A percentile compares a stretch with the other conserved stretches of the same genome.
phyloP scores from a whole-genome alignment of 2,329 filamentous ascomycete species.

The Hirsutella thompsonii region DNA sequence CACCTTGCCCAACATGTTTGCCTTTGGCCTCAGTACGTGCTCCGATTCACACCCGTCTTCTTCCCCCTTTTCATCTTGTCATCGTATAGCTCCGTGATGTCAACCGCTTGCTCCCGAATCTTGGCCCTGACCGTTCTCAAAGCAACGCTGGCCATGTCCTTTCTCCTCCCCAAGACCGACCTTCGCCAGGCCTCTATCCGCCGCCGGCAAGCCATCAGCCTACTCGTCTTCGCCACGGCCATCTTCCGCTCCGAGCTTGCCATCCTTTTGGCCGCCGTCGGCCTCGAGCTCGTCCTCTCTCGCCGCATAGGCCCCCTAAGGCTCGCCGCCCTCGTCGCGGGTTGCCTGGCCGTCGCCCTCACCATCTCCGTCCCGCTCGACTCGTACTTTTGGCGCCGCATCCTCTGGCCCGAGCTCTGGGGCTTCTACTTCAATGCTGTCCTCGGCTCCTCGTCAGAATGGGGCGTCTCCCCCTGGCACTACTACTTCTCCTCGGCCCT shows the following conservation, averaged over 20 bases:
- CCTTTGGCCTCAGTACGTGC: slow-evolving; percentile 67
- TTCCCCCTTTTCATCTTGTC: neutral
- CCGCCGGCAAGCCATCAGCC: slow-evolving; percentile 52
- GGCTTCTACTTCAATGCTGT: slow-evolving; percentile 89
- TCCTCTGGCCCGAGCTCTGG: slow-evolving; percentile 79
- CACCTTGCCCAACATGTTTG: slow-evolving; percentile 93
- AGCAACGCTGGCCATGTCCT: slow-evolving; percentile 54
- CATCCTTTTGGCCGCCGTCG: slow-evolving; percentile 59
- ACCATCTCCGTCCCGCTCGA: slow-evolving; percentile 62
- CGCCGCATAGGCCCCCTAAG: slow-evolving; percentile 37
- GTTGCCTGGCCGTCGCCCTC: slow-evolving; percentile 55
- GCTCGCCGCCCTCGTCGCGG: slow-evolving; percentile 53
- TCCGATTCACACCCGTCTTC: too few species aligned
- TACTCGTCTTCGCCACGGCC: slow-evolving; percentile 68
- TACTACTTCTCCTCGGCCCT: slow-evolving; percentile 77
- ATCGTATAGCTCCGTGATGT: too few species aligned
- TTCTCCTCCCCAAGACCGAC: slow-evolving; percentile 22
- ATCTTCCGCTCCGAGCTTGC: slow-evolving; percentile 87
- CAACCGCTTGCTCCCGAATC: too few species aligned
- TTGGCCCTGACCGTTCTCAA: too few species aligned
- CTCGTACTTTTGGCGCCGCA: slow-evolving; percentile 85
- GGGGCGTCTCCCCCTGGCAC: slow-evolving; percentile 77
- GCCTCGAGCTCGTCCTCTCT: slow-evolving; percentile 48
- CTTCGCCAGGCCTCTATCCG: slow-evolving; percentile 22
- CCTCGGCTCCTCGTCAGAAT: slow-evolving; percentile 67